Conservation (phyloP, 2,329 filamentous ascomycete species). For the Penicillium rolfsii region DNA sequence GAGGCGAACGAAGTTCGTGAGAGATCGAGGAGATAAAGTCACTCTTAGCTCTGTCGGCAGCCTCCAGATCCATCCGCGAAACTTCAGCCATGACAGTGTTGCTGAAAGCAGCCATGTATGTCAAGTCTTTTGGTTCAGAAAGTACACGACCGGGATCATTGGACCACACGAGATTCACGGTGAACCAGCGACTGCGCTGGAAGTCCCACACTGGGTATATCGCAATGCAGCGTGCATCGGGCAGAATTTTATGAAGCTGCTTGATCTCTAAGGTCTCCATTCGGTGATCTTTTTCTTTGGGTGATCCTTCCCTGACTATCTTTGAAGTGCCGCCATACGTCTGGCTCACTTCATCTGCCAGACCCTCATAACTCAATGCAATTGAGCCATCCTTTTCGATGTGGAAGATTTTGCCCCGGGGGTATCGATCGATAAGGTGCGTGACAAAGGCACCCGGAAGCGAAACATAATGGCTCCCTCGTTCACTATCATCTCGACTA, state of each 20-base stretch:
- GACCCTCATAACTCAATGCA: constrained; percentile 26
- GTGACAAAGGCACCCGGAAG: constrained; percentile 22
- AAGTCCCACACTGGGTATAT: constrained; percentile 41
- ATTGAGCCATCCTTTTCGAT: constrained; percentile 27
- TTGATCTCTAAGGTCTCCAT: constrained; percentile 22
- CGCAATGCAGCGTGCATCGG: constrained; percentile 33
- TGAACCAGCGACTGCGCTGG: constrained; percentile 35
- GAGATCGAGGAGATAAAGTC: constrained; percentile 40
- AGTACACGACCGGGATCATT: constrained; percentile 32
- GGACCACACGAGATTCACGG: constrained; percentile 36
- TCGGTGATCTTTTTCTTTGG: constrained; percentile 15
- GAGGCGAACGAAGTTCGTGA: constrained; percentile 42
- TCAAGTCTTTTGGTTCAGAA: constrained; percentile 33
- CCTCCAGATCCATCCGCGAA: constrained; percentile 34
- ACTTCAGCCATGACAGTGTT: constrained; percentile 43
- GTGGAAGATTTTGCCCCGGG: constrained; percentile 29
- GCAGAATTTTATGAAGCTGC: constrained; percentile 25
- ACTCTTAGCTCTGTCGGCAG: constrained; percentile 38
- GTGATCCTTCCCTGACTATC: constrained; percentile 7
- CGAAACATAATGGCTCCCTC: constrained; percentile 18
- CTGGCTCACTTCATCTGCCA: constrained; percentile 21
- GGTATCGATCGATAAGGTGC: constrained; percentile 27
- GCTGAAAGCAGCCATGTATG: constrained; percentile 35
- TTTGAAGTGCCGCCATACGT: constrained; percentile 7
- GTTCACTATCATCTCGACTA: constrained; percentile 7